These are phyloP conservation scores for Zostera marina DNA, from an alignment of 116 monocot species.

Conservation along the genomic window DNA sequence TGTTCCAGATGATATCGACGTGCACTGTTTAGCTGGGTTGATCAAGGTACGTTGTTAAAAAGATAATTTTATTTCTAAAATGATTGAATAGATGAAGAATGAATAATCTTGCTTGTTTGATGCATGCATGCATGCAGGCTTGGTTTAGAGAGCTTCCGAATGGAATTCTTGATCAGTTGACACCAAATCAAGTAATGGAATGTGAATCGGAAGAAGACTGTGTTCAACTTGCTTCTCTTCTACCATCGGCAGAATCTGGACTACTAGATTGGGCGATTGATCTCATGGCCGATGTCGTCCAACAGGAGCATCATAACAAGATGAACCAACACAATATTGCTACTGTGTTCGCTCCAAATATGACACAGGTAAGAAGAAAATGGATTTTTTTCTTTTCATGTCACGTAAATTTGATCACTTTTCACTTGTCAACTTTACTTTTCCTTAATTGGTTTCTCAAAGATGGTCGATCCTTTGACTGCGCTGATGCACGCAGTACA, in stretches of 20 bases:
- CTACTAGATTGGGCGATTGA: slow-evolving; percentile 69
- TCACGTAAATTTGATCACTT: not conserved
- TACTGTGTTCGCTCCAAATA: slow-evolving; percentile 70
- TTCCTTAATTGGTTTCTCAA: not conserved
- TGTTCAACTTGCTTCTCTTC: slow-evolving; percentile 21
- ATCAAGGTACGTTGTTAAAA: slow-evolving; percentile 70
- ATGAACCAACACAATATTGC: slow-evolving; percentile 74
- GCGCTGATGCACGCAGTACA: slow-evolving; percentile 66
- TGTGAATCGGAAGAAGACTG: slow-evolving; percentile 73
- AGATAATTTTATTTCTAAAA: not conserved
- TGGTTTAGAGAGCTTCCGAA: slow-evolving; percentile 83
- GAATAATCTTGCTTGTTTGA: no score
- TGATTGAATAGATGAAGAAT: no score
- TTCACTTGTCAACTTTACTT: not conserved
- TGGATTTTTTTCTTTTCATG: not conserved
- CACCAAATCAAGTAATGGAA: slow-evolving; percentile 74
- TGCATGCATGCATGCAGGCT: slow-evolving; percentile 28
- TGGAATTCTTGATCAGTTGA: slow-evolving; percentile 54
- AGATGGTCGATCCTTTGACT: slow-evolving; percentile 76
- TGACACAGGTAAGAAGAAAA: slow-evolving; percentile 57
- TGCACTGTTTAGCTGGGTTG: slow-evolving; percentile 74
- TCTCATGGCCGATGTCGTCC: slow-evolving; percentile 67
- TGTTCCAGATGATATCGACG: slow-evolving; percentile 52
- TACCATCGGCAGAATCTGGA: slow-evolving; percentile 39
- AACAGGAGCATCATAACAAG: slow-evolving; percentile 48